Base-by-base conservation (phyloP, 345 rosid species). In the Populus pruinosa region DNA sequence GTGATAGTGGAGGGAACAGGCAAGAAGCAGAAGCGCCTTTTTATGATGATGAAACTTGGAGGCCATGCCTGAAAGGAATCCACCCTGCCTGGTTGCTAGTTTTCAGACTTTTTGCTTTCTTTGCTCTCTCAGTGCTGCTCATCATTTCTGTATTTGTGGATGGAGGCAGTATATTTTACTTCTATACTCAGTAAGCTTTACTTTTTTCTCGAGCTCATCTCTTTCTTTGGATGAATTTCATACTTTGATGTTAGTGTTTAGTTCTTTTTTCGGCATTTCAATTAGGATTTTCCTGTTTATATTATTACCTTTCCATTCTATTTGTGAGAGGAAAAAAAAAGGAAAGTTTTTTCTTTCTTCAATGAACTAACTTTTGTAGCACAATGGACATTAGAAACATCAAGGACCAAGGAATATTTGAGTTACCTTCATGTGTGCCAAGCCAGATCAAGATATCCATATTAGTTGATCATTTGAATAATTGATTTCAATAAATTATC, bases 61-160 rank as follows among this genome's bases (percentile, higher is more conserved):
- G 73, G 71, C 96, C 98, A 72, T 92, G 94, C 81, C 86, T 96
- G 5, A 80, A 86, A 76, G 92, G 92, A 73, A 76, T 96, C 72
- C 99, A 92, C 63, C 99, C 98, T 50, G 97, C 91, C 73, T 96
- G 99, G 98, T 83, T 96, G 83, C 91, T 96, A 67, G 90, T 84
- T 75, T 94, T 89, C 80, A 83, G 99, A 80, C 75, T 89, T 27
- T 70, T 81, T 78, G 94, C 95, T 73, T 92, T 96, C 80, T 35
- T 83, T 65, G 87, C 89, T 83, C 97, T 96, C 59, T 72, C 92
- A 38, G 70, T 85, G 11, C 71, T 91, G 90, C 86, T 86, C 35
- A 71, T 83, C 31, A 85, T 82, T 82, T 83, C 83, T 35, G 84
- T 84, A 67, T 71, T 87, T 44, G 75, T 87, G 9, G 93, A 92